Conservation (phyloP, 148 eudicot genomes). For the Cornus kousa region DNA sequence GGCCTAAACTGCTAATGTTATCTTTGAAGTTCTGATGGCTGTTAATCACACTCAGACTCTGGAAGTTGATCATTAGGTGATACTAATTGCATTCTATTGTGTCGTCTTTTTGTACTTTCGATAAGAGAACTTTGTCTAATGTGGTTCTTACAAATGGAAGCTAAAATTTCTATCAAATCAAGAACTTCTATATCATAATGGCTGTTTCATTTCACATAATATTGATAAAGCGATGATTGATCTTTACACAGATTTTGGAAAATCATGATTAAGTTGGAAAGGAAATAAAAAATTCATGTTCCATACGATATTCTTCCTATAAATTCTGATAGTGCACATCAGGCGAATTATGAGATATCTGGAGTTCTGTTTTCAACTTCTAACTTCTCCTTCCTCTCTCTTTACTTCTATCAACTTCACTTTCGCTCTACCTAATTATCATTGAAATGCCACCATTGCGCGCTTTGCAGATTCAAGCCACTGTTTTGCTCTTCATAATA, state of each 20-base stretch:
- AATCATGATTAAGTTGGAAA: conserved; percentile 95
- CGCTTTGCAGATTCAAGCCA: conserved; percentile 78
- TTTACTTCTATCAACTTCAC: neutral
- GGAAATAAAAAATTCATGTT: conserved; percentile 60
- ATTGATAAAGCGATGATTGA: neutral
- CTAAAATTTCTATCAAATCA: neutral
- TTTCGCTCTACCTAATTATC: neutral
- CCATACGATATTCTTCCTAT: conserved; percentile 98
- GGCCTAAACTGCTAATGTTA: conserved; percentile 93
- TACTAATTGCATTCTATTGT: conserved; percentile 10
- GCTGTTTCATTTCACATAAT: neutral
- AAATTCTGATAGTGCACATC: conserved; percentile 97
- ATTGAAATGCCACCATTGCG: neutral
- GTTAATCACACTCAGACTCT: conserved; percentile 87
- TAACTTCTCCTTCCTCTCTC: neutral
- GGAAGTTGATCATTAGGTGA: conserved; percentile 96
- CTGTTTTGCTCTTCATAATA: conserved; percentile 86
- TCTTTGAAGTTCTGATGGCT: conserved; percentile 37
- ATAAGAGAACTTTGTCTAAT: neutral
- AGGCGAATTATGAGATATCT: conserved; percentile 94
- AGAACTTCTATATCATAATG: neutral
- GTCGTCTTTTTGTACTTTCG: neutral
- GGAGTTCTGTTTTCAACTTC: conserved; percentile 49
- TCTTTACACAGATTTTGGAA: conserved; percentile 67
- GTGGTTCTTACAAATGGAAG: conserved; percentile 5